Base-by-base conservation (phyloP, 768 basidiomycete genomes). In the Coprinopsis cinerea region DNA sequence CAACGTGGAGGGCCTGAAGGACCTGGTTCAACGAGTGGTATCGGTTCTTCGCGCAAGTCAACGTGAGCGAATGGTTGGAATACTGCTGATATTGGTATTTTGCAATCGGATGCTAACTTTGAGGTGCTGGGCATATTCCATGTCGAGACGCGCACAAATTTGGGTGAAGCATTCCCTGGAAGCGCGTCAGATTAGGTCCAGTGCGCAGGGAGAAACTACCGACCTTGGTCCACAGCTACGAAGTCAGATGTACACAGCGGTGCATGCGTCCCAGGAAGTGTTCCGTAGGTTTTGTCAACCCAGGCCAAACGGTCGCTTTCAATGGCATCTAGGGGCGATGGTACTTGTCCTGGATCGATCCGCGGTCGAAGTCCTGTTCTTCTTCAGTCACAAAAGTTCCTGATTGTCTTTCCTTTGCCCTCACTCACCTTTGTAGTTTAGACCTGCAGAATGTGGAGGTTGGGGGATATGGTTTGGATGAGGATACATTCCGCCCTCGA, bases 21-120 rank as follows among this genome's bases (percentile, higher is more conserved):
- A 4, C 83, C 84, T 26, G 81, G 78, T 48, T 88, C 80, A 3
- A 97, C 81, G 4, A 90, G 56, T 0, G 92, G 91, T 11, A 97
- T 67, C 0, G 82, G 75, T 36, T 92, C 88, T 65, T 96, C 90
- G 41, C 81, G 75, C 3, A 81, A 71, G 55, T 83, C 82, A n/a
- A 81, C 75, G 34, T 87, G 83, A 0, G 88, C 89, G 60, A 99
- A 94, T 0, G 96, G 96, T 60, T 96, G 93, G 20, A 97, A 77
- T 28, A 90, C 71, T 2, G 92, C 82, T 13, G 81, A 86, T 39
- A 98, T 69, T 0, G 96, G 96, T 36, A 98, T 79, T 39, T 82
- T 79, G 47, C 92, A 90, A 22, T 93, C 85, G 2, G 77, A 72
- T 1, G 91, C 81, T 13, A 99, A 77, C 39, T 85, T 81, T 14